phyloP scores from a whole-genome alignment of 2,329 filamentous ascomycete species.

The Apiospora rasikravindrae region DNA sequence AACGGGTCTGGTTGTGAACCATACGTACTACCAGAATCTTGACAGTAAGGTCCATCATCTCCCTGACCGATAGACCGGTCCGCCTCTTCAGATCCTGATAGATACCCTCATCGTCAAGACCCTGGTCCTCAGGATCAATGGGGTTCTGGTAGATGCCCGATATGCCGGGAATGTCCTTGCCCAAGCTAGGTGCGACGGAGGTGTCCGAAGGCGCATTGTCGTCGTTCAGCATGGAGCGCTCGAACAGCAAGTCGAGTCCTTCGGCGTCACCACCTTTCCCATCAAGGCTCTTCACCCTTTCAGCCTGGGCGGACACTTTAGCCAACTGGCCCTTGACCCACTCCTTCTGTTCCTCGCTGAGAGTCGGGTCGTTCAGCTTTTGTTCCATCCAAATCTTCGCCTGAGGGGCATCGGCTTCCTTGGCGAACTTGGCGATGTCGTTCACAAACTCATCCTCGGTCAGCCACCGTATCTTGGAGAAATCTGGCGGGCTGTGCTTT shows the following conservation, averaged over 20 bases:
- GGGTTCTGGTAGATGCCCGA: constrained; percentile 54
- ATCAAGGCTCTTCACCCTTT: background rate
- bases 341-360: constrained; percentile 10
- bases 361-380: constrained; percentile 9
- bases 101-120: constrained; percentile 55
- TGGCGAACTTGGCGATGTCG: constrained; percentile 32
- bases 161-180: constrained; percentile 58
- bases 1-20: constrained; percentile 91
- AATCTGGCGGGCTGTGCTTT: constrained; percentile 51
- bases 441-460: constrained; percentile 52
- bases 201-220: constrained; percentile 44
- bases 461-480: constrained; percentile 32
- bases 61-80: constrained; percentile 58
- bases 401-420: constrained; percentile 21
- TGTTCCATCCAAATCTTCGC: constrained; percentile 14
- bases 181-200: constrained; percentile 54
- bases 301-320: background rate
- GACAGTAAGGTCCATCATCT: constrained; percentile 61
- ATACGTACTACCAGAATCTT: constrained; percentile 76
- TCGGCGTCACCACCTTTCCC: background rate
- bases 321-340: constrained; percentile 9
- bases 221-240: constrained; percentile 44
- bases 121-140: constrained; percentile 55
- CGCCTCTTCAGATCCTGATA: constrained; percentile 59
- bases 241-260: constrained; percentile 36